Conservation (phyloP, 192 early-diverging fungal genomes). For the Geranomyces michiganensis region DNA sequence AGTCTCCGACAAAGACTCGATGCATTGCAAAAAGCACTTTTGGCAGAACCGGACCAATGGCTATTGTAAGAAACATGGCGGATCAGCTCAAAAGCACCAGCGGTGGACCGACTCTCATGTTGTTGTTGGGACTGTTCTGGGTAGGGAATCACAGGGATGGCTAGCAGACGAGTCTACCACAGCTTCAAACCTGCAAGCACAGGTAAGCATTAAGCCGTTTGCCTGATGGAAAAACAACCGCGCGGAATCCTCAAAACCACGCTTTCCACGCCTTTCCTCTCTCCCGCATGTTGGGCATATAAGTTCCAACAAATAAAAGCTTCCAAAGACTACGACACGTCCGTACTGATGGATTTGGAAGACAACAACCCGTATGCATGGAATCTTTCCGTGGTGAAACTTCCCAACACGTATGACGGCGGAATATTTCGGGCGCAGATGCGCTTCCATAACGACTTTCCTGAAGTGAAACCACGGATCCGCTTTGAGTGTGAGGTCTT, state of each 20-base stretch:
- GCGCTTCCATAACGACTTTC: conserved; percentile 60
- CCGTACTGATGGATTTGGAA: conserved; percentile 52
- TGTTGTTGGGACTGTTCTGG: neutral
- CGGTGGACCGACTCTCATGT: no score
- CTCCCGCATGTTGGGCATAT: no score
- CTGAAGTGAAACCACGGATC: conserved; percentile 56
- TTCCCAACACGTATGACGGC: conserved; percentile 50
- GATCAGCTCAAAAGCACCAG: no score
- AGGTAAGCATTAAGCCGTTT: conserved; percentile 10
- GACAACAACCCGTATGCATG: conserved; percentile 64
- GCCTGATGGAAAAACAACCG: no score
- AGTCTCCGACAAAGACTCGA: conserved; percentile 45
- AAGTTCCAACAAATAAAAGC: conserved; percentile 62
- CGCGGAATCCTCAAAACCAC: no score
- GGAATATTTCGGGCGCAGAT: conserved; percentile 61
- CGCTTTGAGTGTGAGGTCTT: conserved; percentile 62
- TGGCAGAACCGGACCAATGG: conserved; percentile 57
- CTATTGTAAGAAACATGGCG: conserved; percentile 27
- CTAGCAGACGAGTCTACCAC: conserved; percentile 52
- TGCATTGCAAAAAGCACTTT: conserved; percentile 43
- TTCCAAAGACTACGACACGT: conserved; percentile 47
- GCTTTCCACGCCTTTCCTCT: no score
- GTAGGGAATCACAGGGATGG: conserved; percentile 42
- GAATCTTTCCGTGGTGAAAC: conserved; percentile 48
- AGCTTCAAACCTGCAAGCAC: conserved; percentile 54